A percentile compares a stretch with the other conserved stretches of the same genome.
These are phyloP conservation scores for Russula vinacea DNA, from an alignment of 768 basidiomycete species.

Conservation along the genomic window DNA sequence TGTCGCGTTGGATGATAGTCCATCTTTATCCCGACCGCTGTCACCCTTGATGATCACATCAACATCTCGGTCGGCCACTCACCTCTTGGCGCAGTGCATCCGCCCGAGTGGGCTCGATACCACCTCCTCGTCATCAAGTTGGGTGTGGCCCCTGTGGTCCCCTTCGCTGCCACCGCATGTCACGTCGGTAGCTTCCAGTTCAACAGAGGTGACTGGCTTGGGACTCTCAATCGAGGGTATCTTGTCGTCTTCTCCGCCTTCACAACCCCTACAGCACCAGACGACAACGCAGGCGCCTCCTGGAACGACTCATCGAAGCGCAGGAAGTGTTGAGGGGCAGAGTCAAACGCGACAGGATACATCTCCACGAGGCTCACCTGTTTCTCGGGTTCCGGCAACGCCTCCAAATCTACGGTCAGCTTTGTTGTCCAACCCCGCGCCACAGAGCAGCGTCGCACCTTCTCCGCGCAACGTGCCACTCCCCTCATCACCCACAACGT, in stretches of 20 bases:
- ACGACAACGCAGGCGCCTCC: background rate
- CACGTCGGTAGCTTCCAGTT: background rate
- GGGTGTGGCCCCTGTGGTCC: background rate
- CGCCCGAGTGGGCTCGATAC: background rate
- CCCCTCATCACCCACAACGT: conserved; percentile 5
- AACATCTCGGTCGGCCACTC: background rate
- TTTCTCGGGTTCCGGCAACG: background rate
- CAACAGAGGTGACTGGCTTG: conserved; percentile 1
- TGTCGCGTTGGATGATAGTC: background rate
- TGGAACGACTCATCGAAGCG: background rate
- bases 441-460: background rate
- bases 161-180: background rate
- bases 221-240: conserved; percentile 8
- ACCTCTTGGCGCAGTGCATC: background rate
- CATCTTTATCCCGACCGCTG: background rate
- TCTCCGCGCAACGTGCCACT: conserved; percentile 10
- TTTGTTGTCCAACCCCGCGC: background rate
- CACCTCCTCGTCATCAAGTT: background rate
- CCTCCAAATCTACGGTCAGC: background rate
- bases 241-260: background rate
- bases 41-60: background rate
- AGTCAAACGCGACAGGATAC: background rate
- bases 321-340: background rate
- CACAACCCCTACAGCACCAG: background rate
- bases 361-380: background rate